Conservation (phyloP, 1,284 basidiomycete species). For the Marasmius sp. region DNA sequence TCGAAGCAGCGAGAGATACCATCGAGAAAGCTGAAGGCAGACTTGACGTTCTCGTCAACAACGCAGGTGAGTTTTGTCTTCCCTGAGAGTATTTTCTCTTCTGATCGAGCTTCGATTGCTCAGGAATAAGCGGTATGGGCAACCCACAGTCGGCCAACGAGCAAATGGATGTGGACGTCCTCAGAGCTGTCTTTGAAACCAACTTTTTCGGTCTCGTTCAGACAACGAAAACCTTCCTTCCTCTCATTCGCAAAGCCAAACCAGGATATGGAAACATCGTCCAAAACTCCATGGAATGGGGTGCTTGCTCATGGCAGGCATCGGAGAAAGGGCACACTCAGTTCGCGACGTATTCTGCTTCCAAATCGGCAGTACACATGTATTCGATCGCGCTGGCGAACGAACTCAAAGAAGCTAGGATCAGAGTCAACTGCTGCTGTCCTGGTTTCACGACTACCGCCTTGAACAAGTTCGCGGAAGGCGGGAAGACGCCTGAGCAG, state of each 20-base stretch:
- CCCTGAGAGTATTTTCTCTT: background rate
- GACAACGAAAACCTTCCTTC: conserved; percentile 34
- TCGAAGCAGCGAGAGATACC: conserved; percentile 31
- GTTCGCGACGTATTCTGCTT: conserved; percentile 16
- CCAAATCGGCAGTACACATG: conserved; percentile 16
- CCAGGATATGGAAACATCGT: conserved; percentile 24
- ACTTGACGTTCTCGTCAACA: conserved; percentile 50
- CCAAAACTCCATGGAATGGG: conserved; percentile 38
- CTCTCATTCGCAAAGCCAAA: conserved; percentile 30
- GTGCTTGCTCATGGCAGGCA: conserved; percentile 51
- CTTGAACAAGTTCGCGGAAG: conserved; percentile 34
- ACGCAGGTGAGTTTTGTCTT: conserved; percentile 35
- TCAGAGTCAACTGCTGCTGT: conserved; percentile 35
- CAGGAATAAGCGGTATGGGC: conserved; percentile 28
- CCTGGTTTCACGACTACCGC: conserved; percentile 45
- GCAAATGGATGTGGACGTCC: conserved; percentile 25
- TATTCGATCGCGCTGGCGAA: conserved; percentile 14
- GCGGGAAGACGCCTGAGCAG: conserved; percentile 35
- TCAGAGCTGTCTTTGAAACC: conserved; percentile 38
- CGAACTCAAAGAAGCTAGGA: conserved; percentile 21
- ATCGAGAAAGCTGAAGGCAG: conserved; percentile 42
- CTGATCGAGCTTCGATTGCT: background rate
- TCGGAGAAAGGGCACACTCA: conserved; percentile 2
- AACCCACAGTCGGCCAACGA: conserved; percentile 31
- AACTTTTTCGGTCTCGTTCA: conserved; percentile 40